Percentiles rank a stretch among this genome's conserved stretches.
Evolutionary conservation across 148 eudicot species (phyloP).

Genomic region (Heliamphora exappendiculata): DNA sequence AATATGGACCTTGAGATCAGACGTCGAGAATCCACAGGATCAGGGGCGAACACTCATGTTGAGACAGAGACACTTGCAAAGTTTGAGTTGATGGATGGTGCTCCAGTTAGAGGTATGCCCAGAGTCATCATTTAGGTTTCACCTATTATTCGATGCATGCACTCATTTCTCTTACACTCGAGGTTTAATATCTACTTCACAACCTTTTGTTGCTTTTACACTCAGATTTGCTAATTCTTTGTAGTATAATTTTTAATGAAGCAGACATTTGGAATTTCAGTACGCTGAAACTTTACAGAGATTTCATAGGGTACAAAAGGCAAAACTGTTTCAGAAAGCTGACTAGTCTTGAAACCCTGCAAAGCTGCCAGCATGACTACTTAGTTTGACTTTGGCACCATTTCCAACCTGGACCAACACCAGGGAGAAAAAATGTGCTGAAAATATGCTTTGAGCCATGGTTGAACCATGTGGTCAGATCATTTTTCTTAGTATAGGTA

Average conservation of each 20-base stretch:
- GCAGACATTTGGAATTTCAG: neutral
- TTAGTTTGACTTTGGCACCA: too few relatives aligned
- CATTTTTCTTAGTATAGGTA: neutral
- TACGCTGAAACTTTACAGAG: neutral
- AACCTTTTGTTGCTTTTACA: neutral
- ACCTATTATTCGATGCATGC: too few relatives aligned
- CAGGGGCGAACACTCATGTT: slow-evolving; percentile 92
- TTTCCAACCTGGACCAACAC: neutral
- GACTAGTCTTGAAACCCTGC: neutral
- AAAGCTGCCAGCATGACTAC: neutral
- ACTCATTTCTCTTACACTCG: neutral
- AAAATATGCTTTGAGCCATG: neutral
- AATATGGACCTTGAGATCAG: slow-evolving; percentile 99
- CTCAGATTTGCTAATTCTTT: neutral
- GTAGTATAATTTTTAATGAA: neutral
- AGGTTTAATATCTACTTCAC: neutral
- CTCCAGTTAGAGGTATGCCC: slow-evolving; percentile 92
- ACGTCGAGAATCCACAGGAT: slow-evolving; percentile 97
- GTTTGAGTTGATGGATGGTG: slow-evolving; percentile 99
- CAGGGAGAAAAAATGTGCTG: neutral
- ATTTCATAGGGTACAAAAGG: neutral
- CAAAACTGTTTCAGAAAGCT: neutral
- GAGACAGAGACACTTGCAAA: slow-evolving; percentile 99
- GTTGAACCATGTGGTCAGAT: neutral
- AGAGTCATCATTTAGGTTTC: neutral